Base-by-base conservation (phyloP, 306 rosid genomes). In the Begonia masoniana region DNA sequence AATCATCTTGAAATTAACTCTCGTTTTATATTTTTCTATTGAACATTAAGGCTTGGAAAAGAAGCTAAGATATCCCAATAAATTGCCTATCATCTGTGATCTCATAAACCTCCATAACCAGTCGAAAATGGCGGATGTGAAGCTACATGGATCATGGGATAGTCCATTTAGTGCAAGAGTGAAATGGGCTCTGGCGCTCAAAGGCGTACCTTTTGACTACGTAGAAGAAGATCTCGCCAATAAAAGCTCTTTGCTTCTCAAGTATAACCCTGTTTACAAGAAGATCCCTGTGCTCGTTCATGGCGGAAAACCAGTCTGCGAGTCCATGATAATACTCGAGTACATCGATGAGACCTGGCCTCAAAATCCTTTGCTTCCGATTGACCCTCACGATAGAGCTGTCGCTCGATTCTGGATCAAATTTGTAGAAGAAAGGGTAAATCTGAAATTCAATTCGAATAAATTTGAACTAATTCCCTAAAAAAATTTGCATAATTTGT, bases 251-350 rank as follows among this genome's bases (percentile, higher is more conserved):
- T 4, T 59, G 23, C 61, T 79, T 4, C n/a, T n/a, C n/a, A n/a
- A n/a, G n/a, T n/a, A n/a, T n/a, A n/a, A n/a, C n/a, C n/a, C n/a
- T n/a, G n/a, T 19, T 21, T 39, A 52, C 67, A 67, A 65, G 66
- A 80, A 73, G 55, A 64, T 70, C 36, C 80, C 78, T 0, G 69
- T 76, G 5, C 75, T 76, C 61, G 73, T 76, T 15, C 83, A 80
- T 45, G 67, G 52, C 3, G 78, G 70, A 52, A 73, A 65, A 50
- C 57, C 76, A 7, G 42, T 80, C 3, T 48, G 49, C 9, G 80
- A 76, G 65, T 76, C 74, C 57, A 35, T 71, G 52, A 31, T 73
- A 9, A 76, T 80, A 46, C 43, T 80, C 51, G 60, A 76, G 51
- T 76, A 68, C 60, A 70, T 80, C 13, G 74, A 76, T 1, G 76